These are phyloP conservation scores for Panicum miliaceum DNA, from an alignment of 176 grass and related monocot genomes.

Conservation along the genomic window DNA sequence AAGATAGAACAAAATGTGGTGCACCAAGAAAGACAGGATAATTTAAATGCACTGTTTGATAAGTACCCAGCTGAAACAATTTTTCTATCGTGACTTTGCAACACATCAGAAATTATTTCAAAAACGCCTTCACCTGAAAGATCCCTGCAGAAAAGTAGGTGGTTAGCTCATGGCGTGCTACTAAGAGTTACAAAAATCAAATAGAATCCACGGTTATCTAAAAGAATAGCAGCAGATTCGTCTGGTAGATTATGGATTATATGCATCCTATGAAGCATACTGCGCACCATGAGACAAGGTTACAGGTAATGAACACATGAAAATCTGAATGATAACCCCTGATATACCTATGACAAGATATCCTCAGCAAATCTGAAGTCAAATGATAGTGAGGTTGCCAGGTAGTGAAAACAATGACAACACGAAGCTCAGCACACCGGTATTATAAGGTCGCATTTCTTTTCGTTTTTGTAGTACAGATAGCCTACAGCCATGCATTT, in stretches of 20 bases:
- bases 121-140: slow-evolving; percentile 96
- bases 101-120: slow-evolving; percentile 85
- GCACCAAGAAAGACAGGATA: slow-evolving; percentile 7
- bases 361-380: slow-evolving; percentile 51
- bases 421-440: slow-evolving; percentile 35
- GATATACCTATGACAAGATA: slow-evolving; percentile 53
- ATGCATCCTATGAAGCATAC: slow-evolving; percentile 34
- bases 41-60: slow-evolving; percentile 35
- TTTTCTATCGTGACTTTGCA: slow-evolving; percentile 90
- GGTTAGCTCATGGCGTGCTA: slow-evolving; percentile 27
- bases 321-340: slow-evolving; percentile 38
- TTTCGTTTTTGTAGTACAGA: slow-evolving; percentile 33
- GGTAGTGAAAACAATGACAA: slow-evolving; percentile 43
- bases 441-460: slow-evolving; percentile 36
- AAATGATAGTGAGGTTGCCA: slow-evolving; percentile 43
- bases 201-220: slow-evolving; percentile 34
- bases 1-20: neutral
- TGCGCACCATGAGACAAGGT: slow-evolving; percentile 5
- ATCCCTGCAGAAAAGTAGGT: slow-evolving; percentile 68
- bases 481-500: slow-evolving; percentile 24
- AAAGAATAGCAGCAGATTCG: slow-evolving; percentile 32
- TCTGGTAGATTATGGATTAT: slow-evolving; percentile 1
- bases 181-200: neutral
- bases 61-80: slow-evolving; percentile 92
- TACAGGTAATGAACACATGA: slow-evolving; percentile 25